Conservation (phyloP, 495 filamentous ascomycete genomes). For the Xylaria venustula region DNA sequence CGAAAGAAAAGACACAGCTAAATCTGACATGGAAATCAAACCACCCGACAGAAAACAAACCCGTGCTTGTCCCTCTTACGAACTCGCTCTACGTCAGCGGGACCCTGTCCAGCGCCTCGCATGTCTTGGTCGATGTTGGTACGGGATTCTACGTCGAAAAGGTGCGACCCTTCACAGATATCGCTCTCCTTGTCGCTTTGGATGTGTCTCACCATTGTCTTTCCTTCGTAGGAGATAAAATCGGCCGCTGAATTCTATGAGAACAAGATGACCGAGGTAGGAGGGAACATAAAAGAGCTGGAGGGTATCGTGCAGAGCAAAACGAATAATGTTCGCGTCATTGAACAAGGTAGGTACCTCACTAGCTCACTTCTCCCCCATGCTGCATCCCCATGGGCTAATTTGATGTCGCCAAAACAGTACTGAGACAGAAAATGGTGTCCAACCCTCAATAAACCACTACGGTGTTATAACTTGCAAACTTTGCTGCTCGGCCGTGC, state of each 20-base stretch:
- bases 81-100: constrained; percentile 93
- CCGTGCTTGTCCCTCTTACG: constrained; percentile 86
- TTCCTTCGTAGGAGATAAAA: constrained; percentile 56
- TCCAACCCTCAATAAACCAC: constrained; percentile 17
- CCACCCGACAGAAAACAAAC: constrained; percentile 55
- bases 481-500: no score
- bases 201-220: background rate
- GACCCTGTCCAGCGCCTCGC: constrained; percentile 68
- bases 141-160: constrained; percentile 98
- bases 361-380: background rate
- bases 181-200: no score
- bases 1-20: no score
- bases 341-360: constrained; percentile 74
- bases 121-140: constrained; percentile 91
- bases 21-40: no score
- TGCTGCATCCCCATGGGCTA: background rate
- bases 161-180: constrained; percentile 41
- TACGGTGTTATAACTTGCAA: no score
- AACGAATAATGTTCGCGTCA: constrained; percentile 75
- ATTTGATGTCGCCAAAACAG: constrained; percentile 27
- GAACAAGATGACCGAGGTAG: constrained; percentile 77
- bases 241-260: constrained; percentile 85
- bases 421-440: constrained; percentile 61
- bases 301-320: constrained; percentile 86
- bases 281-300: constrained; percentile 74